Percentiles rank a stretch among this genome's conserved stretches.
These are phyloP conservation scores for Elaeagnus macrophylla DNA, from an alignment of 306 rosid species.

Conservation along the genomic window DNA sequence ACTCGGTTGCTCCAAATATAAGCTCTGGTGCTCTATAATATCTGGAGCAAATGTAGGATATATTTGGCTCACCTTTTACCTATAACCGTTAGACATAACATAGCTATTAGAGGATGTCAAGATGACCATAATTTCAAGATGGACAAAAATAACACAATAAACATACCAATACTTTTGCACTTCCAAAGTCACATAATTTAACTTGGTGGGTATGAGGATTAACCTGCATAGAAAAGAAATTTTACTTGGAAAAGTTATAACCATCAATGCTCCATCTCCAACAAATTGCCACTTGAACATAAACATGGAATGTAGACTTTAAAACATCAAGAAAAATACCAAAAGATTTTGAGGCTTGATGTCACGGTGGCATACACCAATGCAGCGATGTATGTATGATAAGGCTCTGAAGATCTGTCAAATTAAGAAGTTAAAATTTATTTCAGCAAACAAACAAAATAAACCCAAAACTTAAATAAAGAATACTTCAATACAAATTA, in stretches of 20 bases:
- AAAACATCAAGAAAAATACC: constrained; percentile 32
- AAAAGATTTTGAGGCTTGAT: constrained; percentile 94
- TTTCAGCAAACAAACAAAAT: neutral
- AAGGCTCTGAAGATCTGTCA: constrained; percentile 86
- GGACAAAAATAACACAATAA: constrained; percentile 3
- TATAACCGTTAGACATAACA: constrained; percentile 22
- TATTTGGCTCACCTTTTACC: constrained; percentile 98
- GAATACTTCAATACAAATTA: neutral
- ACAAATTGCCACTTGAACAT: neutral
- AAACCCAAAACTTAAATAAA: neutral
- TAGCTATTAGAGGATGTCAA: constrained; percentile 6
- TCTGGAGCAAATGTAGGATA: constrained; percentile 92
- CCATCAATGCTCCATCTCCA: neutral
- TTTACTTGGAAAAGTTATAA: constrained; percentile 5
- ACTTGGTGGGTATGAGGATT: constrained; percentile 98
- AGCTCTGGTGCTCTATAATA: constrained; percentile 97
- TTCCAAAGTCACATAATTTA: constrained; percentile 91
- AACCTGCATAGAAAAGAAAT: constrained; percentile 43
- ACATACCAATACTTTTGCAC: constrained; percentile 95
- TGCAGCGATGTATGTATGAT: constrained; percentile 85
- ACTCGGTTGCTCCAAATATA: constrained; percentile 97
- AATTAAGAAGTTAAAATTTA: constrained; percentile 7
- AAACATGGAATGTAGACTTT: neutral
- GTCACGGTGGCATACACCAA: constrained; percentile 96
- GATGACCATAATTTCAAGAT: constrained; percentile 9